Evolutionary conservation across 2,329 filamentous ascomycete species (phyloP).

Genomic region (Calycina herbarum): DNA sequence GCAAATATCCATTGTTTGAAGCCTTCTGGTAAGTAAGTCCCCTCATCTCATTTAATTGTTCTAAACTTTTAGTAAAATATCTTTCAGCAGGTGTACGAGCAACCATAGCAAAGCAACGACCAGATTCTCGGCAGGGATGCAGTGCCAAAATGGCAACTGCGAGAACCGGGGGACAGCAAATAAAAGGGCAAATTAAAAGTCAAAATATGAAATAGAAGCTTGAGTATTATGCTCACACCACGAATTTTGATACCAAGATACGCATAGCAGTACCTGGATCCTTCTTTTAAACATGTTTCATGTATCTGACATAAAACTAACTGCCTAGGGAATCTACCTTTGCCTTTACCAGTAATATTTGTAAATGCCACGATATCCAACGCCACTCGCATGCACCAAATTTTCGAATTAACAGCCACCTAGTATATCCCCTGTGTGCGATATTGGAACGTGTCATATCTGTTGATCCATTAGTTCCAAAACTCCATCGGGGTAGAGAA

Average conservation of each 20-base stretch:
- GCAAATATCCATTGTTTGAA: too few species aligned
- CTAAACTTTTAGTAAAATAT: too few species aligned
- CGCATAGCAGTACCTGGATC: neutral
- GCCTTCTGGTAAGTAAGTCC: too few species aligned
- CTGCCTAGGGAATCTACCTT: slow-evolving; percentile 5
- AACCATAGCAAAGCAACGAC: too few species aligned
- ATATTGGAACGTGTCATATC: slow-evolving; percentile 85
- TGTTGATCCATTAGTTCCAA: slow-evolving; percentile 37
- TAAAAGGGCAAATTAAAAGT: neutral
- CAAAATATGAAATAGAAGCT: neutral
- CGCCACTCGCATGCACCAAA: slow-evolving; percentile 19
- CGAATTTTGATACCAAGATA: neutral
- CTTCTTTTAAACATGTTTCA: neutral
- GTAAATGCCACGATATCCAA: slow-evolving; percentile 27
- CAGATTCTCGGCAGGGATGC: too few species aligned
- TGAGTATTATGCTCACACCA: neutral
- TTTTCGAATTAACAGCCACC: slow-evolving; percentile 18
- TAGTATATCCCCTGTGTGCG: slow-evolving; percentile 86
- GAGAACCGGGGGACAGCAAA: neutral
- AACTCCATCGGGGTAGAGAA: neutral
- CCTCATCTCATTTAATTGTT: too few species aligned
- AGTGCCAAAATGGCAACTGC: neutral
- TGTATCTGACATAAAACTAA: neutral
- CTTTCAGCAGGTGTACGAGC: too few species aligned
- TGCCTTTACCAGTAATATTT: slow-evolving; percentile 10